These are phyloP conservation scores for Berberis vulgaris DNA, from an alignment of 164 flowering plant genomes.

Conservation along the genomic window DNA sequence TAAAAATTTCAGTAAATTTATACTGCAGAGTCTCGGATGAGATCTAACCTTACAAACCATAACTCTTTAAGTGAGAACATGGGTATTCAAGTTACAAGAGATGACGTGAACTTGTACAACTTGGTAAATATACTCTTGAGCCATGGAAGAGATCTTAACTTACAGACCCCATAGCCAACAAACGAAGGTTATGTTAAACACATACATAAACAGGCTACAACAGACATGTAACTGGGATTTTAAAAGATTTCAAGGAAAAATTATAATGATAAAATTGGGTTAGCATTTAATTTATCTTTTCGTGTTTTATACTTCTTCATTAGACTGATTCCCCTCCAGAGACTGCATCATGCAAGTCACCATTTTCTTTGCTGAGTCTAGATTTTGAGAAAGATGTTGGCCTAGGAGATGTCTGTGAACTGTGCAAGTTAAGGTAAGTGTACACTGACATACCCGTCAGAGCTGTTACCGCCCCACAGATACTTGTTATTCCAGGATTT, in stretches of 20 bases:
- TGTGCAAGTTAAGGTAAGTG: conserved; percentile 62
- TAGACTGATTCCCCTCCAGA: conserved; percentile 46
- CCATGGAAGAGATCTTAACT: conserved; percentile 2
- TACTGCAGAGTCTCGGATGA: too few relatives aligned
- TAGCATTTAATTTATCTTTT: conserved; percentile 7
- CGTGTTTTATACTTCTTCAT: conserved; percentile 1
- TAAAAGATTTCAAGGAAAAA: not conserved
- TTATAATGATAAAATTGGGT: conserved; percentile 1
- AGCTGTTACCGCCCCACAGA: conserved; percentile 75
- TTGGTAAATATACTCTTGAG: conserved; percentile 4
- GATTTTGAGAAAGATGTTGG: conserved; percentile 49
- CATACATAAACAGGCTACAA: conserved; percentile 4
- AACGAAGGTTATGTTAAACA: conserved; percentile 3
- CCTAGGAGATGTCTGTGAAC: conserved; percentile 27
- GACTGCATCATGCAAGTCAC: conserved; percentile 30
- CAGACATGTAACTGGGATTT: not conserved
- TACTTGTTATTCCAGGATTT: conserved; percentile 69
- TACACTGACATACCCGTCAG: conserved; percentile 78
- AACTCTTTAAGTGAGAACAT: too few relatives aligned
- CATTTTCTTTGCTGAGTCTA: conserved; percentile 59
- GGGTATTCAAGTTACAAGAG: too few relatives aligned
- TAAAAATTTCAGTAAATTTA: too few relatives aligned
- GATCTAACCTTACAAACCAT: too few relatives aligned
- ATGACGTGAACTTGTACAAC: not conserved
- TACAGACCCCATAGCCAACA: not conserved